Base-by-base conservation (phyloP, 2,329 filamentous ascomycete genomes). In the Mycosphaerella arachidis region DNA sequence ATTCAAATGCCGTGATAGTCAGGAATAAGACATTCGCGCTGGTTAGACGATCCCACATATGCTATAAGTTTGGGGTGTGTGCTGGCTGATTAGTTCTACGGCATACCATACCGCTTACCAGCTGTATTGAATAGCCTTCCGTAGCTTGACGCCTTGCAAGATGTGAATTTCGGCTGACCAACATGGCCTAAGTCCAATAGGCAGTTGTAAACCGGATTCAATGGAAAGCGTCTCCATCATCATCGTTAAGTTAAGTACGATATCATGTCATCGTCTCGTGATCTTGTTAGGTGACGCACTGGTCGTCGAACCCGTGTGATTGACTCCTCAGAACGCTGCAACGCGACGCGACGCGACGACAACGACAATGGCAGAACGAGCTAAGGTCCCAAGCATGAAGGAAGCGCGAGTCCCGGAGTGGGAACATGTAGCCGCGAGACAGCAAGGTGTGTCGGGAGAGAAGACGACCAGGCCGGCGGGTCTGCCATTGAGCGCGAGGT, bases 371-470 rank as follows among this genome's bases (percentile, higher is more conserved):
- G 30, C 50, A 30, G 58, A 50, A 40, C 43, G 51, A 4, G 31
- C 56, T 33, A 52, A 59, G 20, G 48, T 53, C 13, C 40, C 40
- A 6, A 43, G 46, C 27, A 51, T 54, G 50, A 65, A 62, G 40
- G 65, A 67, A 29, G 48, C 53, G 18, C 65, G 63, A 50, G 56
- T 67, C 6, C 65, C 62, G 9, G 61, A 67, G 51, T 67, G 65
- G 65, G 65, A 66, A 46, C 65, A 67, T 40, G 60, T 66, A 37
- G 57, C 63, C 53, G 60, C 63, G 40, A 53, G 37, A 20, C 48
- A 58, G 43, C 52, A 53, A 30, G 48, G 24, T 53, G 52, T 33
- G 6, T 24, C 29, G 33, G 40, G 45, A 30, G 57, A 52, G 24
- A 53, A 52, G 29, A 24, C 27, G 55, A 48, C 43, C 30, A 31